Base-by-base conservation (phyloP, 1,139 yeast species). In the Saccharomyces hybrid region DNA sequence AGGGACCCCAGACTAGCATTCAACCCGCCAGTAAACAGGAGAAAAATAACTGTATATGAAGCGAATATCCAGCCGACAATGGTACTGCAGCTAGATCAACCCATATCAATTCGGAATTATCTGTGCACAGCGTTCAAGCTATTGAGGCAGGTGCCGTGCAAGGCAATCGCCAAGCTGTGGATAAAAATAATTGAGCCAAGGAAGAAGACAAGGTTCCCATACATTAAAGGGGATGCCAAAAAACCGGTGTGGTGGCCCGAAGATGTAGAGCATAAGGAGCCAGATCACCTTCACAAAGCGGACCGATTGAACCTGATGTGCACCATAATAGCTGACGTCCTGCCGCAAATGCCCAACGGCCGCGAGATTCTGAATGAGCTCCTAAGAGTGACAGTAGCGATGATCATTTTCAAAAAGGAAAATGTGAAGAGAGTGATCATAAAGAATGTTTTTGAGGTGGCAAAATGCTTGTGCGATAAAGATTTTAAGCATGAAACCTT, bases 231-330 rank as follows among this genome's bases (percentile, higher is more conserved):
- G 2, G 76, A 76, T 13, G 52, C 46, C 0, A 63, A 80, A 8
- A 79, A 74, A 58, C 93, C 93, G 0, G 64, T 64, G 1, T 86
- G 93, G 91, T 86, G 93, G 95, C 93, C 93, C 0, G 47, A 47
- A 0, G 54, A 60, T 16, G 80, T 84, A 0, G 74, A 80, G 46
- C 93, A 86, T 68, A 74, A 75, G 50, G 93, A 86, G 62, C 93
- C 93, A 0, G 93, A 86, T 66, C 90, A 86, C 69, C 72, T 86
- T 56, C 78, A 75, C 57, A 86, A 83, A 63, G 70, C 69, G 1
- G 84, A 82, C 58, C 70, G 95, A 55, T 66, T 83, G 20, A 64
- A 63, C 2, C 67, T 86, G 27, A 69, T 86, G 63, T 70, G 77
- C 20, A 63, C 72, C 26, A 75, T 86, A 14, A 47, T 63, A 14